phyloP scores from a whole-genome alignment of 2,329 filamentous ascomycete species.

The Pyrenophora teres region DNA sequence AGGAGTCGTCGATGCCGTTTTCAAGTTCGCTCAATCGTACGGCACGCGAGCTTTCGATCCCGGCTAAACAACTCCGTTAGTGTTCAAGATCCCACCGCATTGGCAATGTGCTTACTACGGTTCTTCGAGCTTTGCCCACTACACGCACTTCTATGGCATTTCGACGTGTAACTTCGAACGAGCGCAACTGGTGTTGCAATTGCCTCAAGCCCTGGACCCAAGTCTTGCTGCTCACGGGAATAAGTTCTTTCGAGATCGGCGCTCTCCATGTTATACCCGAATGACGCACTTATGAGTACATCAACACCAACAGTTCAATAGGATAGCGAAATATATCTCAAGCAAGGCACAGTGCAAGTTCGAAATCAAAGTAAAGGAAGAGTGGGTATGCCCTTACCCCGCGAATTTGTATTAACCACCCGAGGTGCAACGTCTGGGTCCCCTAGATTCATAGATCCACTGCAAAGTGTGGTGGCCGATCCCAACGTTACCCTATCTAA shows the following conservation, averaged over 20 bases:
- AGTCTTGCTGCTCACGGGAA: constrained; percentile 40
- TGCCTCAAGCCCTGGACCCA: constrained; percentile 29
- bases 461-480: constrained; percentile 15
- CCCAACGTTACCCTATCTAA: constrained; percentile 12
- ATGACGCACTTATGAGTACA: constrained; percentile 15
- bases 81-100: background rate
- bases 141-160: constrained; percentile 22
- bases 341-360: constrained; percentile 7
- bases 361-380: background rate
- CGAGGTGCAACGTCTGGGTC: constrained; percentile 10
- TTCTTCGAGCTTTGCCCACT: constrained; percentile 19
- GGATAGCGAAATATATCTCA: background rate
- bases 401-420: constrained; percentile 12
- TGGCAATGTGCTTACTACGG: constrained; percentile 15
- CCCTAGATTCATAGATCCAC: constrained; percentile 1
- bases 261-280: constrained; percentile 20
- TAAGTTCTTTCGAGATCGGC: constrained; percentile 42
- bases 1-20: constrained; percentile 28
- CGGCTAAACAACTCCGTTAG: constrained; percentile 17
- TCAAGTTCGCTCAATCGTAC: constrained; percentile 23
- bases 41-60: constrained; percentile 24
- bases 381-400: constrained; percentile 8
- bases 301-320: background rate
- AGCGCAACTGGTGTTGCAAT: constrained; percentile 35
- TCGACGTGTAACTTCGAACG: constrained; percentile 33